A percentile compares a stretch with the other conserved stretches of the same genome.
Conservation (phyloP, 805 yeast genomes). For the Candida schatavii region DNA sequence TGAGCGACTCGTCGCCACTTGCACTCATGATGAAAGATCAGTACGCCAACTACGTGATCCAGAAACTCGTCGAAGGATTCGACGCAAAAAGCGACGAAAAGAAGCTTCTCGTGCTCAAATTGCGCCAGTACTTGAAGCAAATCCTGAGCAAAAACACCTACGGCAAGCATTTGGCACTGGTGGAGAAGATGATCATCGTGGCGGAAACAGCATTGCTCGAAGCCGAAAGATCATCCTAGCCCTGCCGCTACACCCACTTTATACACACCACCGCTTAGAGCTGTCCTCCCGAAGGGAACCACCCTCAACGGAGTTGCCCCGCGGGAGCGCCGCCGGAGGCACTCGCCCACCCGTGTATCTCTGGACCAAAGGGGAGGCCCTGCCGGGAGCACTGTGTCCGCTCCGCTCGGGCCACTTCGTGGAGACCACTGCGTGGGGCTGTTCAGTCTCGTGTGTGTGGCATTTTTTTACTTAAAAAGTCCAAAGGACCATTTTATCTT, state of each 20-base stretch:
- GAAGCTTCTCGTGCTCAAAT: conserved; percentile 65
- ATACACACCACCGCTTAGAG: not conserved
- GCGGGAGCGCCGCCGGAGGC: not conserved
- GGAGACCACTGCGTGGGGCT: no score
- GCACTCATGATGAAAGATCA: conserved; percentile 97
- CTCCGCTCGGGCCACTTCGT: no score
- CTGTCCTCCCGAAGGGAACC: not conserved
- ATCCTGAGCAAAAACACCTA: conserved; percentile 60
- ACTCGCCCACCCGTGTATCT: conserved; percentile 1
- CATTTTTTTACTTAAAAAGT: no score
- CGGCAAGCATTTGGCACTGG: conserved; percentile 82
- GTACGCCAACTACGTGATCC: conserved; percentile 96
- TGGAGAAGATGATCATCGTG: conserved; percentile 65
- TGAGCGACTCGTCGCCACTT: conserved; percentile 66
- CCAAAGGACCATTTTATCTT: not conserved
- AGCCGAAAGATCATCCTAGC: conserved; percentile 25
- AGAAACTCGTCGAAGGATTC: conserved; percentile 83
- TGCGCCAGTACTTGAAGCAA: conserved; percentile 75
- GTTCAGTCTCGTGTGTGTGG: no score
- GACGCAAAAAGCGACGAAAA: conserved; percentile 60
- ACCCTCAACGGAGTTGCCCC: no score
- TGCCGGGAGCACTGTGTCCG: not conserved
- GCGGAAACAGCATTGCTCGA: conserved; percentile 48
- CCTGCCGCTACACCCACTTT: not conserved
- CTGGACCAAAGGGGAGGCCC: not conserved